Conservation (phyloP, 768 basidiomycete species). For the Mycena vulgaris region DNA sequence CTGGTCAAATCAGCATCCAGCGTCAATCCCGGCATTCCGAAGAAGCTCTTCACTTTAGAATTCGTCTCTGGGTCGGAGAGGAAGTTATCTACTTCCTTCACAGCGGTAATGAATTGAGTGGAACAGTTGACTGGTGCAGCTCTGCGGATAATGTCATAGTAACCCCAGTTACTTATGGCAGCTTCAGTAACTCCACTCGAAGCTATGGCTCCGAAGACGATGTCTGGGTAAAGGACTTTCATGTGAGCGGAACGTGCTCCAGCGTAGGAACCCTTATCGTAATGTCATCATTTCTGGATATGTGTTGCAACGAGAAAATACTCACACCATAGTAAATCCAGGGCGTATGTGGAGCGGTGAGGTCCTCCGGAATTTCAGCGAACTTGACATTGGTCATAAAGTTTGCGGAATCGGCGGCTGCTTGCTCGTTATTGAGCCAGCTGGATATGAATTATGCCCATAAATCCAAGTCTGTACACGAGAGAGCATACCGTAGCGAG, state of each 20-base stretch:
- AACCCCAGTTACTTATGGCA: conserved; percentile 85
- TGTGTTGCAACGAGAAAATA: conserved; percentile 25
- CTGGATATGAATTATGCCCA: conserved; percentile 52
- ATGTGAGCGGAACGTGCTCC: conserved; percentile 96
- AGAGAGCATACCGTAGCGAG: conserved; percentile 70
- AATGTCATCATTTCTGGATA: conserved; percentile 15
- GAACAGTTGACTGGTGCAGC: conserved; percentile 78
- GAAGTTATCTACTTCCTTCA: conserved; percentile 73
- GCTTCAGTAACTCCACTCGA: conserved; percentile 95
- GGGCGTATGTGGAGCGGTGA: conserved; percentile 79
- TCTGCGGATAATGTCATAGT: conserved; percentile 84
- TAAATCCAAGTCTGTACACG: conserved; percentile 10
- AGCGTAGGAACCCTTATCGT: conserved; percentile 83
- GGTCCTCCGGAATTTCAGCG: conserved; percentile 74
- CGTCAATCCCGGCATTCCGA: conserved; percentile 31
- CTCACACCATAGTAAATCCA: conserved; percentile 96
- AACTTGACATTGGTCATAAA: conserved; percentile 90
- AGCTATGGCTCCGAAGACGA: conserved; percentile 90
- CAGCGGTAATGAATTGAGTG: conserved; percentile 67
- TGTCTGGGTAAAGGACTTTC: conserved; percentile 86
- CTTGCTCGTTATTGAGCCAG: conserved; percentile 91
- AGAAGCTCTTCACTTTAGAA: conserved; percentile 49
- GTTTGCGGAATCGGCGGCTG: conserved; percentile 91
- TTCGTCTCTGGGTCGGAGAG: conserved; percentile 64
- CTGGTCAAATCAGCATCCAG: conserved; percentile 31